A percentile compares a stretch with the other conserved stretches of the same genome.
These are phyloP conservation scores for Oidiodendron maius DNA, from an alignment of 495 filamentous ascomycete species.

Conservation along the genomic window DNA sequence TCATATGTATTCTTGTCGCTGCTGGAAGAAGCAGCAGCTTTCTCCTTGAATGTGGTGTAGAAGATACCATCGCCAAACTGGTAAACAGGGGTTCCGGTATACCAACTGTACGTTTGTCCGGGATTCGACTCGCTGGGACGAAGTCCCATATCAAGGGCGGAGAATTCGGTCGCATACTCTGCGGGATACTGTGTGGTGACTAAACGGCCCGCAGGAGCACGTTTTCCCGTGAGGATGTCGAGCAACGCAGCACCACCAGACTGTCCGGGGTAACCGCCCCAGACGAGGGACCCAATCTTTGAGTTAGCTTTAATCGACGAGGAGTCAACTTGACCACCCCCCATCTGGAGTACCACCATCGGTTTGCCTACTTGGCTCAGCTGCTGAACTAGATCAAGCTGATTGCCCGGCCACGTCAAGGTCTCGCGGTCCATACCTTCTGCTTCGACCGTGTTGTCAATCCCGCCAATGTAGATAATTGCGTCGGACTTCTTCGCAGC, in stretches of 20 bases:
- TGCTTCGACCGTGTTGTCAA: slow-evolving; percentile 49
- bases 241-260: slow-evolving; percentile 52
- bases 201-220: slow-evolving; percentile 51
- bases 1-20: slow-evolving; percentile 3
- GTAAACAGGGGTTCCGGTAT: slow-evolving; percentile 45
- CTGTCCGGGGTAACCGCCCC: slow-evolving; percentile 56
- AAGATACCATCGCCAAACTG: slow-evolving; percentile 52
- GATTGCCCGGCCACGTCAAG: slow-evolving; percentile 53
- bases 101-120: slow-evolving; percentile 59
- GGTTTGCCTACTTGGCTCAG: slow-evolving; percentile 46
- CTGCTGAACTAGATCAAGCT: slow-evolving; percentile 48
- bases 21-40: slow-evolving; percentile 24
- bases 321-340: slow-evolving; percentile 39
- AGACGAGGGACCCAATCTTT: slow-evolving; percentile 57
- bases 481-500: slow-evolving; percentile 47
- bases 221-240: slow-evolving; percentile 37
- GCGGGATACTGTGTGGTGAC: slow-evolving; percentile 53
- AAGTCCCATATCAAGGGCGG: slow-evolving; percentile 51
- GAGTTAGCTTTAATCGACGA: slow-evolving; percentile 40
- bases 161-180: slow-evolving; percentile 44
- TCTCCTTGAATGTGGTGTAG: slow-evolving; percentile 41
- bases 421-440: slow-evolving; percentile 48
- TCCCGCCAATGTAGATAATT: slow-evolving; percentile 52
- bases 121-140: slow-evolving; percentile 36
- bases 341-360: slow-evolving; percentile 53